These are phyloP conservation scores for Emiliania huxleyi DNA, from an alignment of 78 protist genomes.

Conservation along the genomic window DNA sequence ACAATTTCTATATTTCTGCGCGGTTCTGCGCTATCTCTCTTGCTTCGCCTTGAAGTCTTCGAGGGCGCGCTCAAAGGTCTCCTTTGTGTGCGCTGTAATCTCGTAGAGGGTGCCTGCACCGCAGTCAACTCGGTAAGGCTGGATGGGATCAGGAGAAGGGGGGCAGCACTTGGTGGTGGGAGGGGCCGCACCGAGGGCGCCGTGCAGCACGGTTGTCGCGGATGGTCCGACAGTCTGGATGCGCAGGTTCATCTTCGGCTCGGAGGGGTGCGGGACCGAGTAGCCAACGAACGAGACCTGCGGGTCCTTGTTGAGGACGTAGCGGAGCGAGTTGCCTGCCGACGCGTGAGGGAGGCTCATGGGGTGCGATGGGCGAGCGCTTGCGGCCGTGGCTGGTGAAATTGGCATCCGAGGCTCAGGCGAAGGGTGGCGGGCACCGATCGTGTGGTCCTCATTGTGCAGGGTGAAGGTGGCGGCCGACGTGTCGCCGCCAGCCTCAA, in stretches of 20 bases:
- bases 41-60: neutral
- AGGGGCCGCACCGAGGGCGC: neutral
- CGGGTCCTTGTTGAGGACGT: neutral
- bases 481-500: neutral
- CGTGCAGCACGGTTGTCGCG: neutral
- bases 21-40: too few species aligned
- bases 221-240: neutral
- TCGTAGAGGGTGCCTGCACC: neutral
- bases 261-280: neutral
- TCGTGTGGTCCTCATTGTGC: constrained; percentile 6
- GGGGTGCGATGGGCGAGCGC: too few species aligned
- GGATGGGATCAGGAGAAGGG: too few species aligned
- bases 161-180: too few species aligned
- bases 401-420: too few species aligned
- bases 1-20: too few species aligned
- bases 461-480: constrained; percentile 18
- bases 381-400: too few species aligned
- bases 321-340: constrained; percentile 5
- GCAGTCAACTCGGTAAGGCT: too few species aligned
- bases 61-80: neutral
- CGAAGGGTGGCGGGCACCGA: too few species aligned
- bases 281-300: neutral
- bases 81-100: neutral
- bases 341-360: too few species aligned
- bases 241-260: constrained; percentile 22